Percentiles rank a stretch among this genome's conserved stretches.
These are phyloP conservation scores for Backusella macrospora DNA, from an alignment of 192 early-diverging fungal genomes.

Conservation along the genomic window DNA sequence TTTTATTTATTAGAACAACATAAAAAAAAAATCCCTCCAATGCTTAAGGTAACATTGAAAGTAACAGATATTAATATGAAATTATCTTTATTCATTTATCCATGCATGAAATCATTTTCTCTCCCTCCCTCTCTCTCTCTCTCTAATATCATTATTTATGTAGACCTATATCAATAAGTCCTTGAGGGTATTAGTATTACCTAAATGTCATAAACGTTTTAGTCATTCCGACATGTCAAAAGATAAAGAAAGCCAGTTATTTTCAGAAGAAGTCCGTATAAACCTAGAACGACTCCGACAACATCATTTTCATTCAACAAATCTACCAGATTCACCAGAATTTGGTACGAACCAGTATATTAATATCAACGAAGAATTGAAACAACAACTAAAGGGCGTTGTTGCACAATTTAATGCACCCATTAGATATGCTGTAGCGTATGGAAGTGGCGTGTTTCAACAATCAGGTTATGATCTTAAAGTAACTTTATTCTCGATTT, in stretches of 20 bases:
- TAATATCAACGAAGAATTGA: conserved; percentile 55
- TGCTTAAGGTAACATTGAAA: no score
- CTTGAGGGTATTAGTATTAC: no score
- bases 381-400: conserved; percentile 52
- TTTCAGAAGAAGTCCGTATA: conserved; percentile 26
- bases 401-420: conserved; percentile 55
- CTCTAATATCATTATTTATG: no score
- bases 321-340: conserved; percentile 48
- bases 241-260: background rate
- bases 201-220: no score
- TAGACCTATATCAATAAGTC: no score
- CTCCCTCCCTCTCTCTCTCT: no score
- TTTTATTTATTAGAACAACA: no score
- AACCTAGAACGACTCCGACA: conserved; percentile 27
- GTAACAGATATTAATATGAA: no score
- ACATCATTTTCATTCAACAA: conserved; percentile 40
- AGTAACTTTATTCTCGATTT: conserved; percentile 35
- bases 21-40: no score
- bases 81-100: no score
- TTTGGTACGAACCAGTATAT: conserved; percentile 65
- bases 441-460: conserved; percentile 95
- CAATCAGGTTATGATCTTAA: conserved; percentile 81
- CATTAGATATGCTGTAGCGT: conserved; percentile 86
- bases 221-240: no score
- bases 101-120: no score